phyloP scores from a whole-genome alignment of 179 eudicot genomes.

The Beta macrorhiza region DNA sequence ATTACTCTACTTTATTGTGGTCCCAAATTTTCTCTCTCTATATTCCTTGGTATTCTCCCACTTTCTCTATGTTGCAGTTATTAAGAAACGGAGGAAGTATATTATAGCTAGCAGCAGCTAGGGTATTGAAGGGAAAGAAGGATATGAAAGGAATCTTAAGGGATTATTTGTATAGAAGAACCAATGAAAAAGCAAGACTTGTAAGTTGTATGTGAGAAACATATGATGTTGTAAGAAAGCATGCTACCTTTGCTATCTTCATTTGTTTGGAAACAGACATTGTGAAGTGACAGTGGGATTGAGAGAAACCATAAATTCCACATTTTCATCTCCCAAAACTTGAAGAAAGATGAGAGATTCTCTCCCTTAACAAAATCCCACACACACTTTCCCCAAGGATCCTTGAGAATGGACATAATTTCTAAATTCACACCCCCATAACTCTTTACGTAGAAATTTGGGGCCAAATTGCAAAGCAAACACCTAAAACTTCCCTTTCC shows the following conservation, averaged over 20 bases:
- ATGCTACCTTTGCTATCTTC: constrained; percentile 9
- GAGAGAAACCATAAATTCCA: constrained; percentile 25
- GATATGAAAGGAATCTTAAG: not conserved
- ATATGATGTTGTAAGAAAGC: constrained; percentile 20
- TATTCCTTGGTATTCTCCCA: no score
- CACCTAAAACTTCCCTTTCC: constrained; percentile 24
- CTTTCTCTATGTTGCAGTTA: no score
- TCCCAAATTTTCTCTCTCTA: no score
- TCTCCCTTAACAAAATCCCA: constrained; percentile 18
- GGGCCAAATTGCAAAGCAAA: constrained; percentile 8
- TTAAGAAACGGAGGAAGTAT: no score
- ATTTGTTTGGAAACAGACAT: not conserved
- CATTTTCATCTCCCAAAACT: constrained; percentile 34
- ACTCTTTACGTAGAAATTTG: constrained; percentile 41
- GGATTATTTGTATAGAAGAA: not conserved
- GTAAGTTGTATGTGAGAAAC: not conserved
- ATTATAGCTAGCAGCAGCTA: no score
- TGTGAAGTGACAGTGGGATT: constrained; percentile 12
- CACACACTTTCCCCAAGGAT: constrained; percentile 35
- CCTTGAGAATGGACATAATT: constrained; percentile 55
- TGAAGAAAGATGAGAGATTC: constrained; percentile 21
- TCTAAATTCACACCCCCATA: constrained; percentile 39
- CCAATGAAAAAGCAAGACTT: no score
- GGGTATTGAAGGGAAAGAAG: no score
- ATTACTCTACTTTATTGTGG: no score